These are phyloP conservation scores for Hirschioporus abietinus DNA, from an alignment of 768 basidiomycete genomes.

Conservation along the genomic window DNA sequence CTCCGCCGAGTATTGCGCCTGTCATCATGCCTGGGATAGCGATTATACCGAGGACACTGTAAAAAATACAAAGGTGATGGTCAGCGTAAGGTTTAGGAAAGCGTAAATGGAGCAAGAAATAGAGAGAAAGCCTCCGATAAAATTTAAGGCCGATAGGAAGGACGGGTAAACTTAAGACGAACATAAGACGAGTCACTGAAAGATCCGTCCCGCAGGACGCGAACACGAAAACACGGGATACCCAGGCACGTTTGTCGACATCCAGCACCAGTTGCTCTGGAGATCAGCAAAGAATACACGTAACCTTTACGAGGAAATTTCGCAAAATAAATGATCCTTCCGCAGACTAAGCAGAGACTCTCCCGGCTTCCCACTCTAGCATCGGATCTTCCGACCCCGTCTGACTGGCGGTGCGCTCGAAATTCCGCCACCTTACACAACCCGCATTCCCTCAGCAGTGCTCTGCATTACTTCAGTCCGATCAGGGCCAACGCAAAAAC, in stretches of 20 bases:
- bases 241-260: background rate
- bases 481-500: background rate
- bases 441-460: background rate
- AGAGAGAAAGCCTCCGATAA: background rate
- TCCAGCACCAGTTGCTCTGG: background rate
- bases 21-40: conserved; percentile 92
- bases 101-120: background rate
- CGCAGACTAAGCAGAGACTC: background rate
- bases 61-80: background rate
- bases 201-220: background rate
- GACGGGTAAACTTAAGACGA: background rate
- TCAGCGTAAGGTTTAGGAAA: background rate
- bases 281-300: background rate
- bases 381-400: background rate
- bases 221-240: background rate
- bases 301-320: background rate
- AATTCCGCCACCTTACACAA: background rate
- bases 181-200: background rate
- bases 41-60: conserved; percentile 68
- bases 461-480: background rate
- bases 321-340: background rate
- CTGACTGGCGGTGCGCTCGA: background rate
- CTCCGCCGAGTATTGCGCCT: conserved; percentile 83
- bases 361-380: background rate
- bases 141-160: background rate